Evolutionary conservation across 345 rosid species (phyloP), one percentile per base, ranked within the genome.

Genomic region (Crucihimalaya himalaica): DNA sequence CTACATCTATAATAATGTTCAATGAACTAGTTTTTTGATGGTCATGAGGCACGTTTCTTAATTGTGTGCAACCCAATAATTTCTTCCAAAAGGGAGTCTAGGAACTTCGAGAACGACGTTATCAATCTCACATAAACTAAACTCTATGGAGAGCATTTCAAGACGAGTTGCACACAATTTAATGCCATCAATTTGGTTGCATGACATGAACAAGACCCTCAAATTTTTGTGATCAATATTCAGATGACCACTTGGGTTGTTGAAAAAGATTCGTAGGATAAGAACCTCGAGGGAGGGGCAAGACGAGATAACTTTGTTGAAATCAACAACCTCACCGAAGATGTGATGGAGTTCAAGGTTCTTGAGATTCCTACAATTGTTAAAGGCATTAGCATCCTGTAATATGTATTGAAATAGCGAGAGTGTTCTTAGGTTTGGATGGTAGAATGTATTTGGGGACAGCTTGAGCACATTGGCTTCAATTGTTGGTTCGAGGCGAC

Each of bases 61-160:
- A n/a, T n/a, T n/a, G n/a, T n/a, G n/a, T n/a, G 31, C 39, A 14
- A 15, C 20, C 56, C 47, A 73, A 34, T 53, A 54, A 45, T 54
- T 72, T 56, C 77, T 57, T 12, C 14, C 0, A 40, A 55, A 72
- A n/a, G 27, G 27, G 28, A 73, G 56, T 35, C 19, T 64, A 14
- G 71, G 65, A 42, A 16, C 45, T 34, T 21, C 39, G 4, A 66
- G 27, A 43, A 55, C 1, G 15, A 45, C 48, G 10, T 72, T 43
- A 16, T 73, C 48, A 7, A 2, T 23, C 12, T 16, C 32, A 54
- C 48, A 64, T 4, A 8, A 4, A 13, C 64, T 69, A 23, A 4
- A 9, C 8, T 6, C 39, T 21, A 45, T 11, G 21, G 18, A 13
- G 31, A 73, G 15, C 19, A 55, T 34, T 54, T 64, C 71, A 9